phyloP scores from a whole-genome alignment of 2,329 filamentous ascomycete genomes.

The Fusarium devonianum region DNA sequence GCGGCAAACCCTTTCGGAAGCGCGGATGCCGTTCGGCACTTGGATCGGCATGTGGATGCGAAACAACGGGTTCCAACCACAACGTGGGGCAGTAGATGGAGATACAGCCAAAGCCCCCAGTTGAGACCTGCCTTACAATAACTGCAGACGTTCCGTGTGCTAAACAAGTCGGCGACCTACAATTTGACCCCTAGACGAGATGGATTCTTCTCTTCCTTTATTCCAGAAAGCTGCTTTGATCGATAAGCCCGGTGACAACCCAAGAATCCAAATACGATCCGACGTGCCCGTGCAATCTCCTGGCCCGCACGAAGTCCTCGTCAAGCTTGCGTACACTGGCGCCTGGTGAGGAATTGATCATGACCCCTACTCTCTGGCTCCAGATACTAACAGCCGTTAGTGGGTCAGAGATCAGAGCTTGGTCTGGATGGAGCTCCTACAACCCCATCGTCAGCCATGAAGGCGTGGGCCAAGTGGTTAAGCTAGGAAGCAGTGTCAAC shows the following conservation, averaged over 20 bases:
- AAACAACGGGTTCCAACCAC: too few relatives aligned
- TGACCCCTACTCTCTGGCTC: background rate
- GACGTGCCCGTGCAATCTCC: constrained; percentile 12
- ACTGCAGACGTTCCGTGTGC: too few relatives aligned
- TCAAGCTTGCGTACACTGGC: constrained; percentile 32
- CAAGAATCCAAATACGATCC: constrained; percentile 3
- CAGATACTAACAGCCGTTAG: constrained; percentile 19
- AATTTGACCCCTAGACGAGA: background rate
- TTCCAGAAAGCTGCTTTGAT: constrained; percentile 30
- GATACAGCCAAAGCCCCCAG: too few relatives aligned
- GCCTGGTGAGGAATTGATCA: constrained; percentile 19
- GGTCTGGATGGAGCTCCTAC: constrained; percentile 42
- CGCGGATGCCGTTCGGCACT: constrained; percentile 8
- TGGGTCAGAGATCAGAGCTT: constrained; percentile 43
- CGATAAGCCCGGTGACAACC: constrained; percentile 18
- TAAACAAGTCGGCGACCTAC: too few relatives aligned
- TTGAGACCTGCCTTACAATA: too few relatives aligned
- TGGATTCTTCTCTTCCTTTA: constrained; percentile 3
- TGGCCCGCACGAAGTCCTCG: constrained; percentile 6
- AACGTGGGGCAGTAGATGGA: too few relatives aligned
- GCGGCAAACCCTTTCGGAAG: too few relatives aligned
- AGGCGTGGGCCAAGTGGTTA: constrained; percentile 43
- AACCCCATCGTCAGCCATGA: constrained; percentile 42
- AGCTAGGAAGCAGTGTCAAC: constrained; percentile 41
- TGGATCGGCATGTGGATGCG: too few relatives aligned